Evolutionary conservation across 1,139 yeast genomes (phyloP).

Genomic region (Sugiyamaella sp.): DNA sequence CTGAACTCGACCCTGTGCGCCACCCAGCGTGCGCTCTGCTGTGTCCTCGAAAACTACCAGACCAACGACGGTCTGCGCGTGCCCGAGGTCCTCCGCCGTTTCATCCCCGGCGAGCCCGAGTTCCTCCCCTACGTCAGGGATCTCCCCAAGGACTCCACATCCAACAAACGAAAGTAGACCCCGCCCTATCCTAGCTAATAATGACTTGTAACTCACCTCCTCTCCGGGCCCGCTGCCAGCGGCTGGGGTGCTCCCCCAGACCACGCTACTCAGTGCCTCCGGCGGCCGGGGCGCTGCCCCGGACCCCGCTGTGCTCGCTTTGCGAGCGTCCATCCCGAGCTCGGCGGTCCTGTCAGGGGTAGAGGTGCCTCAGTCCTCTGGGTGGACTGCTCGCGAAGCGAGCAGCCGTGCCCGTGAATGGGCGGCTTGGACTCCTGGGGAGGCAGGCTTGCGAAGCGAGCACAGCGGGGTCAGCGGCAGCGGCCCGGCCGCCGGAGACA

Average conservation of each 20-base stretch:
- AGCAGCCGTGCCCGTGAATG: no score
- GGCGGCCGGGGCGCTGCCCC: no score
- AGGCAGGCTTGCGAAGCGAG: constrained; percentile 1
- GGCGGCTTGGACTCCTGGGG: no score
- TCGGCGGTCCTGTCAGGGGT: no score
- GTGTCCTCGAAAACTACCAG: constrained; percentile 96
- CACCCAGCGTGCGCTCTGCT: constrained; percentile 96
- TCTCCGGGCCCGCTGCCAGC: neutral
- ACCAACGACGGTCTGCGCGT: constrained; percentile 91
- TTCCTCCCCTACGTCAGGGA: constrained; percentile 89
- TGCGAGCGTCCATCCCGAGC: no score
- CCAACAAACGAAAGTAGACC: constrained; percentile 60
- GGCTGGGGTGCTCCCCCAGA: no score
- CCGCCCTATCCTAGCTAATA: neutral
- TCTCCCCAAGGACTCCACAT: constrained; percentile 90
- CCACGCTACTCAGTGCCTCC: no score
- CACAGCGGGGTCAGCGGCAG: neutral
- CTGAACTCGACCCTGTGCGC: constrained; percentile 97
- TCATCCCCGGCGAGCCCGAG: constrained; percentile 98
- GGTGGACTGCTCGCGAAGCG: no score
- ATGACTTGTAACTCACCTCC: neutral
- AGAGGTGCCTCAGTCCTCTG: no score
- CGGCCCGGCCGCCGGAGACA: constrained; percentile 1
- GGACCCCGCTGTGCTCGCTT: no score
- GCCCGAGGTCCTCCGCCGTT: constrained; percentile 93